A percentile compares a stretch with the other conserved stretches of the same genome.
Conservation (phyloP, 2,329 filamentous ascomycete genomes). For the Stemphylium lycopersici region DNA sequence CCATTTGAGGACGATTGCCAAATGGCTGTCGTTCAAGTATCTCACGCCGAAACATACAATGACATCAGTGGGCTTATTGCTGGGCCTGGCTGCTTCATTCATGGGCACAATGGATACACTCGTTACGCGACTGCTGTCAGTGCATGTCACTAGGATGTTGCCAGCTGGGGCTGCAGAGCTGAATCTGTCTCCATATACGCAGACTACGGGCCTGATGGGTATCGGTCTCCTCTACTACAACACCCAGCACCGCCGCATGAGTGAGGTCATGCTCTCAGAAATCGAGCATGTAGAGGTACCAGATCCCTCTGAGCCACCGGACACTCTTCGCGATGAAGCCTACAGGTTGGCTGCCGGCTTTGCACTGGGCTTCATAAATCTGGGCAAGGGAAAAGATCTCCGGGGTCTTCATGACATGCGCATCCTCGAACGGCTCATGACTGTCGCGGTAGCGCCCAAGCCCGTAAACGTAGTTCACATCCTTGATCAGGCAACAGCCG, state of each 20-base stretch:
- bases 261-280: slow-evolving; percentile 97
- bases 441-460: slow-evolving; percentile 85
- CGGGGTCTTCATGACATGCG: slow-evolving; percentile 92
- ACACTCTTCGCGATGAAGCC: slow-evolving; percentile 88
- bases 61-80: slow-evolving; percentile 94
- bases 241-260: slow-evolving; percentile 97
- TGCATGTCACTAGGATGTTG: slow-evolving; percentile 94
- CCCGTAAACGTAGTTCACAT: slow-evolving; percentile 92
- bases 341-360: slow-evolving; percentile 95
- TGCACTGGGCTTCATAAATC: slow-evolving; percentile 89
- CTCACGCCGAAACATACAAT: slow-evolving; percentile 99
- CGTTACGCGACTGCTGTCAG: slow-evolving; percentile 89
- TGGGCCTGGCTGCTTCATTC: slow-evolving; percentile 91
- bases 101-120: slow-evolving; percentile 97
- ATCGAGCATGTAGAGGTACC: slow-evolving; percentile 87
- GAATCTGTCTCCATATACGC: slow-evolving; percentile 89
- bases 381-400: slow-evolving; percentile 87
- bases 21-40: slow-evolving; percentile 99
- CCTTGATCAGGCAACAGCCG: slow-evolving; percentile 88
- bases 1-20: slow-evolving; percentile 90
- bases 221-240: slow-evolving; percentile 93
- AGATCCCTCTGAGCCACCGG: slow-evolving; percentile 70
- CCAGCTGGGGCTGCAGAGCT: slow-evolving; percentile 91
- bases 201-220: slow-evolving; percentile 96
- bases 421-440: slow-evolving; percentile 84